These are phyloP conservation scores for Priceomyces carsonii DNA, from an alignment of 805 yeast genomes.

Conservation along the genomic window DNA sequence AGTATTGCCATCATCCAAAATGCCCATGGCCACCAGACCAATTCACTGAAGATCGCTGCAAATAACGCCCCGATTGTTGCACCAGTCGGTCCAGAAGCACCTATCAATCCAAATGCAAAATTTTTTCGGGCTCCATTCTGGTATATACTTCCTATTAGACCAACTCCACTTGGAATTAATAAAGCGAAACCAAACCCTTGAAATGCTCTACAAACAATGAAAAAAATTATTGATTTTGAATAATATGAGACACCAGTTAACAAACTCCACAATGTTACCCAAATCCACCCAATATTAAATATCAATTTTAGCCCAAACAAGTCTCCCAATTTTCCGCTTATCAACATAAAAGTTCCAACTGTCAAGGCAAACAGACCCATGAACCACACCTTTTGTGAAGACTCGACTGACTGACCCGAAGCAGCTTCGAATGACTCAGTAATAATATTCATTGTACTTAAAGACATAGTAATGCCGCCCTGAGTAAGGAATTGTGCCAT, in stretches of 20 bases:
- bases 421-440: slow-evolving; percentile 22
- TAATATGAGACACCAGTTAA: slow-evolving; percentile 60
- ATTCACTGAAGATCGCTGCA: slow-evolving; percentile 48
- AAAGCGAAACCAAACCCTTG: slow-evolving; percentile 69
- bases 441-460: slow-evolving; percentile 38
- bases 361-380: slow-evolving; percentile 71
- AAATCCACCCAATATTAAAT: slow-evolving; percentile 55
- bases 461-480: slow-evolving; percentile 38
- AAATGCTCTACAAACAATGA: slow-evolving; percentile 55
- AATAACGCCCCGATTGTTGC: slow-evolving; percentile 56
- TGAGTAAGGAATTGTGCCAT: slow-evolving; percentile 40
- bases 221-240: slow-evolving; percentile 49
- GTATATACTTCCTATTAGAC: slow-evolving; percentile 49
- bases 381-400: slow-evolving; percentile 54
- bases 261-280: slow-evolving; percentile 59
- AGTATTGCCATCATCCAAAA: slow-evolving; percentile 50
- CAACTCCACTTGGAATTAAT: slow-evolving; percentile 60
- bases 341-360: slow-evolving; percentile 69
- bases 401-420: slow-evolving; percentile 7
- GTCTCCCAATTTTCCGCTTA: slow-evolving; percentile 73
- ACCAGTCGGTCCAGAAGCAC: slow-evolving; percentile 65
- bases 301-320: slow-evolving; percentile 61
- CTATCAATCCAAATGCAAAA: slow-evolving; percentile 56
- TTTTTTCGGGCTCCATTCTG: slow-evolving; percentile 49
- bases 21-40: slow-evolving; percentile 62